Conservation (phyloP, 225 moss, liverwort and hornwort genomes). For the Lunularia cruciata region DNA sequence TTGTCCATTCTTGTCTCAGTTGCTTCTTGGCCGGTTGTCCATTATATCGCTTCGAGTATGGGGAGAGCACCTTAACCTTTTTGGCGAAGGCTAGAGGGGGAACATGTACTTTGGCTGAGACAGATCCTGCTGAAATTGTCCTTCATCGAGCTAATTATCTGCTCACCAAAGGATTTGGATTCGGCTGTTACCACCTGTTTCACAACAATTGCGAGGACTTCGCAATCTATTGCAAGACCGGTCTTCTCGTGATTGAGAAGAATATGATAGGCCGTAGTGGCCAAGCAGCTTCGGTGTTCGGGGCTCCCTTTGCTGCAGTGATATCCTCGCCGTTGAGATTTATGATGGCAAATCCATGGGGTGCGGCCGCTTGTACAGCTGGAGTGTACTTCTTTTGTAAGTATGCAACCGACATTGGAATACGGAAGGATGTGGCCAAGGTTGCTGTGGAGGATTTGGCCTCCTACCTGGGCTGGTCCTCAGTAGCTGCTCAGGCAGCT, state of each 20-base stretch:
- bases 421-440: conserved; percentile 86
- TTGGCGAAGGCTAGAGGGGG: conserved; percentile 88
- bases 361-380: conserved; percentile 77
- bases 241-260: conserved; percentile 73
- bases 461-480: conserved; percentile 69
- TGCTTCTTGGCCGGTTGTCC: conserved; percentile 81
- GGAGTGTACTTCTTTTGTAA: conserved; percentile 89
- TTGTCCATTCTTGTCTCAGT: conserved; percentile 72
- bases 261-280: conserved; percentile 89
- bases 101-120: conserved; percentile 83
- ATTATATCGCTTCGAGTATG: conserved; percentile 82
- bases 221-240: conserved; percentile 98
- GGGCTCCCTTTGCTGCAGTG: conserved; percentile 93
- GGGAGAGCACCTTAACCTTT: conserved; percentile 70
- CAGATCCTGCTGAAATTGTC: conserved; percentile 63
- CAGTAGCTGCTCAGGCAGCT: conserved; percentile 30
- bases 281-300: conserved; percentile 90
- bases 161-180: conserved; percentile 68
- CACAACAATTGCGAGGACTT: conserved; percentile 98
- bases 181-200: conserved; percentile 79
- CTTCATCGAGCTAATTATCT: conserved; percentile 84
- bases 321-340: conserved; percentile 82
- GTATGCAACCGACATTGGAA: conserved; percentile 91
- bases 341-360: conserved; percentile 88
- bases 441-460: conserved; percentile 91